phyloP scores from a whole-genome alignment of 129 eudicot genomes.

The Centrapalus pauciflorus region DNA sequence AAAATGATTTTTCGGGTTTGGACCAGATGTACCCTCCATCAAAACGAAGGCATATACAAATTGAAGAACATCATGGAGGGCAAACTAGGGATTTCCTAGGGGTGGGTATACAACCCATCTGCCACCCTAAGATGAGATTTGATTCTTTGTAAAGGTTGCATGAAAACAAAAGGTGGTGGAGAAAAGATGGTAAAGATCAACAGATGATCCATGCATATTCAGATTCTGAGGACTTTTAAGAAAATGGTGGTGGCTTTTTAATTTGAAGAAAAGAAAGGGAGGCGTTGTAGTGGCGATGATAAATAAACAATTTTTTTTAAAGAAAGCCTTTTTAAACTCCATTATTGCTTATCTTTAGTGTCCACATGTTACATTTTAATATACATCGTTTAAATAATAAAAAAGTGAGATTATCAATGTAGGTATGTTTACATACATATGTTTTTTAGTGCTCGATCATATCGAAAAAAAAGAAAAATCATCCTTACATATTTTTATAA shows the following conservation, averaged over 20 bases:
- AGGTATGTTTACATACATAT: too few species aligned
- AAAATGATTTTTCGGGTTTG: slow-evolving; percentile 40
- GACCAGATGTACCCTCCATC: slow-evolving; percentile 47
- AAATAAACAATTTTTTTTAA: slow-evolving; percentile 33
- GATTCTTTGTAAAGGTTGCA: slow-evolving; percentile 31
- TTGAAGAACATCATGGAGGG: slow-evolving; percentile 48
- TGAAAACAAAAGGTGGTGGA: slow-evolving; percentile 8
- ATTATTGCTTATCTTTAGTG: slow-evolving; percentile 45
- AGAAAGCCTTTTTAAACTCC: slow-evolving; percentile 41
- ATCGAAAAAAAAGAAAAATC: too few species aligned
- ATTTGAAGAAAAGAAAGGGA: slow-evolving; percentile 27
- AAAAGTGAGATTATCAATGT: too few species aligned
- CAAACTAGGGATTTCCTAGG: slow-evolving; percentile 98
- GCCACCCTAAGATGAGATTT: slow-evolving; percentile 78
- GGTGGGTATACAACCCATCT: slow-evolving; percentile 63
- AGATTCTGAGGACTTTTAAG: slow-evolving; percentile 38
- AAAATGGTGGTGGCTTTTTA: slow-evolving; percentile 32
- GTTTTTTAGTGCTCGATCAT: too few species aligned
- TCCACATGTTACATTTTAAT: slow-evolving; percentile 3
- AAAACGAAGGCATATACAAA: slow-evolving; percentile 51
- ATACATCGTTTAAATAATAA: too few species aligned
- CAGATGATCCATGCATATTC: slow-evolving; percentile 77
- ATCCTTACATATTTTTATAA: too few species aligned
- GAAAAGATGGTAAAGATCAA: slow-evolving; percentile 23
- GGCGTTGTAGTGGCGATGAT: slow-evolving; percentile 58